Percentiles rank a stretch among this genome's conserved stretches.
Evolutionary conservation across 495 filamentous ascomycete genomes (phyloP).

Genomic region (Podospora didyma): DNA sequence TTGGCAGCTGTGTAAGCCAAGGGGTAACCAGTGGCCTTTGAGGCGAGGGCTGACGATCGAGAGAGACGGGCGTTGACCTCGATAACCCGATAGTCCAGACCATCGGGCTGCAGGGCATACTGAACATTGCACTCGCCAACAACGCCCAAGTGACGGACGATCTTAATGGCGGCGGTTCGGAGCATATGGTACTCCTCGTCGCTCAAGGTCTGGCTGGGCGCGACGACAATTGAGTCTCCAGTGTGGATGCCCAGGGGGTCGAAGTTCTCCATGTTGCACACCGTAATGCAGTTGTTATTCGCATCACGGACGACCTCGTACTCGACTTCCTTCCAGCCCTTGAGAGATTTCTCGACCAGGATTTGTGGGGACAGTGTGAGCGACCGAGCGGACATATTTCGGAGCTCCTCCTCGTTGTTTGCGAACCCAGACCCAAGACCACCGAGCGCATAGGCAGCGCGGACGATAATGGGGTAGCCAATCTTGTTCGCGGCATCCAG

Average conservation of each 20-base stretch:
- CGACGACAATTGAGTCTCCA: constrained; percentile 95
- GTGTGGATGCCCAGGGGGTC: constrained; percentile 95
- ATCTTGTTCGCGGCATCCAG: constrained; percentile 78
- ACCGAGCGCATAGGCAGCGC: constrained; percentile 91
- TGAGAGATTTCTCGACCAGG: constrained; percentile 97
- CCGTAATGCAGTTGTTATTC: constrained; percentile 95
- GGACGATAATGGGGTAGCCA: constrained; percentile 96
- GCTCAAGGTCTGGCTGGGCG: constrained; percentile 89
- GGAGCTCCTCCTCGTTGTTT: constrained; percentile 85
- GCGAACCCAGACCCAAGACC: constrained; percentile 98
- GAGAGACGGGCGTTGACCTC: constrained; percentile 98
- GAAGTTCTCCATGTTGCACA: constrained; percentile 99
- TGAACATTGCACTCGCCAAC: constrained; percentile 98
- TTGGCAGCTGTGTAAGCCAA: constrained; percentile 96
- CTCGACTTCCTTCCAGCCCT: constrained; percentile 98
- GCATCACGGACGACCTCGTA: constrained; percentile 96
- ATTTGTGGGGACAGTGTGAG: constrained; percentile 96
- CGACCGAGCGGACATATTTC: constrained; percentile 86
- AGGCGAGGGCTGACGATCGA: constrained; percentile 91
- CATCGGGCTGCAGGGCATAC: constrained; percentile 92
- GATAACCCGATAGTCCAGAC: constrained; percentile 93
- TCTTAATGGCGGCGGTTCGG: constrained; percentile 91
- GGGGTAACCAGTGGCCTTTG: constrained; percentile 96
- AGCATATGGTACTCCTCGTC: constrained; percentile 99
- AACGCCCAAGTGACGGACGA: constrained; percentile 91